phyloP scores from a whole-genome alignment of 108 stramenopile genomes.

The Cyclotella cryptica region DNA sequence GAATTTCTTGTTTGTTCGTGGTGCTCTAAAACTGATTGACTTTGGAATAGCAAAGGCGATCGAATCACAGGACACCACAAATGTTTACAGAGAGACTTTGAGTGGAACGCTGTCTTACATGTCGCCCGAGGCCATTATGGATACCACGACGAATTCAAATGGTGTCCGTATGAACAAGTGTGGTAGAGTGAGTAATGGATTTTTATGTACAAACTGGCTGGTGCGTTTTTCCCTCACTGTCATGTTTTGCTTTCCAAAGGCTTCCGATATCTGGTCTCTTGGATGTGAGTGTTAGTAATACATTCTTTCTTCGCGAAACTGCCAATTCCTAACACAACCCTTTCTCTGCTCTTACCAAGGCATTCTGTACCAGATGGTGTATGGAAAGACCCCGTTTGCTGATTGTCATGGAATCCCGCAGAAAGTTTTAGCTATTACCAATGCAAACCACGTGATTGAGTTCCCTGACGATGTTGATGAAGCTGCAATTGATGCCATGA shows the following conservation, averaged over 20 bases:
- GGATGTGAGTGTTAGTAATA: constrained; percentile 66
- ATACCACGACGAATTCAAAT: constrained; percentile 76
- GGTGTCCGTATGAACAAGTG: constrained; percentile 61
- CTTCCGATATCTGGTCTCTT: constrained; percentile 94
- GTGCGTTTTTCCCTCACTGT: constrained; percentile 20
- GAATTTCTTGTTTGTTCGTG: constrained; percentile 92
- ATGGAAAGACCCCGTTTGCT: constrained; percentile 94
- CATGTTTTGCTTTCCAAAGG: constrained; percentile 37
- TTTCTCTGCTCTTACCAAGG: neutral
- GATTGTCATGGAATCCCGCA: constrained; percentile 89
- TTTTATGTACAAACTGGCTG: neutral
- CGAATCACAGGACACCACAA: constrained; percentile 95
- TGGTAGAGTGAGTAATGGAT: constrained; percentile 61
- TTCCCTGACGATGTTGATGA: constrained; percentile 74
- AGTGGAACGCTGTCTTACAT: constrained; percentile 99
- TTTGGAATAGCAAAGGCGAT: constrained; percentile 99
- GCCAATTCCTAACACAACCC: neutral
- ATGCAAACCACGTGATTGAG: constrained; percentile 81
- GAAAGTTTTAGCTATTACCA: constrained; percentile 95
- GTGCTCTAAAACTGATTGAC: constrained; percentile 98
- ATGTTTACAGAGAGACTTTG: constrained; percentile 96
- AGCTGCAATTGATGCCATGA: constrained; percentile 85
- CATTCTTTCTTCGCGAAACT: neutral
- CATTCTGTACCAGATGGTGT: constrained; percentile 98
- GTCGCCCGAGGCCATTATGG: constrained; percentile 97